A percentile compares a stretch with the other conserved stretches of the same genome.
Conservation (phyloP, 129 eudicot genomes). For the Gnaphalium uliginosum region DNA sequence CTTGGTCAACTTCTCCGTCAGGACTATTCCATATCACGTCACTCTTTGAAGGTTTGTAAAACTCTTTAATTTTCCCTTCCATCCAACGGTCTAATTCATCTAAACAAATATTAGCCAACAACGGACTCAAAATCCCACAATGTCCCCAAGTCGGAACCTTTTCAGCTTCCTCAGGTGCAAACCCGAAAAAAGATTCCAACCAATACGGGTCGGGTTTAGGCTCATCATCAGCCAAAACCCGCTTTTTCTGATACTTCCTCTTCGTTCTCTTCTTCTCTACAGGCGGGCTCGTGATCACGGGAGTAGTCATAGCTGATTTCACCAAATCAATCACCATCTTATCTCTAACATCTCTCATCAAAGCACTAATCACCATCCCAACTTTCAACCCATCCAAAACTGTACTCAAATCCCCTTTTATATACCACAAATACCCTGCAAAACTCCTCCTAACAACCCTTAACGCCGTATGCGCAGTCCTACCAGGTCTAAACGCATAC, state of each 20-base stretch:
- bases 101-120: constrained; percentile 76
- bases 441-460: constrained; percentile 90
- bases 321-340: constrained; percentile 83
- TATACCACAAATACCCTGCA: constrained; percentile 97
- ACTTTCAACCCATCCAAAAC: constrained; percentile 64
- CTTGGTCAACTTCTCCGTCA: constrained; percentile 65
- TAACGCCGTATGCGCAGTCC: constrained; percentile 88
- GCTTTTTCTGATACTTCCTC: constrained; percentile 69
- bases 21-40: constrained; percentile 87
- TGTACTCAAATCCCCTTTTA: constrained; percentile 88
- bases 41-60: constrained; percentile 66
- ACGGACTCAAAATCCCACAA: constrained; percentile 86
- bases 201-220: constrained; percentile 99
- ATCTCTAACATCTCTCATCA: constrained; percentile 83
- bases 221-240: constrained; percentile 80
- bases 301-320: constrained; percentile 68
- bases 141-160: constrained; percentile 89
- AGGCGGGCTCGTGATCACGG: constrained; percentile 38
- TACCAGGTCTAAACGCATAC: constrained; percentile 87
- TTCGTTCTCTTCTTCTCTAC: constrained; percentile 58
- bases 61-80: constrained; percentile 70
- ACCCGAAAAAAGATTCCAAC: constrained; percentile 86
- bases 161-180: constrained; percentile 97
- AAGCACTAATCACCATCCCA: constrained; percentile 65
- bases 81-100: constrained; percentile 83